Conservation (phyloP, 305 asterid genomes). For the Stenogyne calaminthoides region DNA sequence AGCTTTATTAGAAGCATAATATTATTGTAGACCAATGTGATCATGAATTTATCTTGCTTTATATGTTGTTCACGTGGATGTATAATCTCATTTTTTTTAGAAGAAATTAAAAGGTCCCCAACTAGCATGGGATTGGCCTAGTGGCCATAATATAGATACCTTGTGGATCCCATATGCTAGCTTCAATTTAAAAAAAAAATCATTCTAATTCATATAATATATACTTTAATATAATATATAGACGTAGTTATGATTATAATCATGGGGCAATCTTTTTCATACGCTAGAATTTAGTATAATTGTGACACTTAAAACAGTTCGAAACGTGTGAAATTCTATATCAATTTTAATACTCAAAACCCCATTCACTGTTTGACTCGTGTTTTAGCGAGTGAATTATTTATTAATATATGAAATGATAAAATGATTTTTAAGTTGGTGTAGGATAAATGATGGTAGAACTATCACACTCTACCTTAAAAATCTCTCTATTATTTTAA, state of each 20-base stretch:
- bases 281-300: background rate
- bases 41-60: constrained; percentile 27
- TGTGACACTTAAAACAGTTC: background rate
- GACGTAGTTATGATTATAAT: too few relatives aligned
- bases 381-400: too few relatives aligned
- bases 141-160: constrained; percentile 26
- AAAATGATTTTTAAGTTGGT: too few relatives aligned
- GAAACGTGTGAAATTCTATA: background rate
- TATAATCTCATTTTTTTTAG: background rate
- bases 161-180: constrained; percentile 11
- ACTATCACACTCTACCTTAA: too few relatives aligned
- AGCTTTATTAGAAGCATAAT: constrained; percentile 18
- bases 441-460: too few relatives aligned
- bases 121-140: constrained; percentile 18
- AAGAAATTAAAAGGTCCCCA: background rate
- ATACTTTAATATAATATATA: too few relatives aligned
- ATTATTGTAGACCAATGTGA: background rate
- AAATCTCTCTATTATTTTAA: too few relatives aligned
- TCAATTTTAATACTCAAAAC: background rate
- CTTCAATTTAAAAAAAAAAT: background rate
- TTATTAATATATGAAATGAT: too few relatives aligned
- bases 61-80: constrained; percentile 30
- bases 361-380: too few relatives aligned
- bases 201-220: background rate
- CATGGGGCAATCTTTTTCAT: too few relatives aligned